Evolutionary conservation across 192 early-diverging fungal species (phyloP).

Genomic region (Coemansia sp.): DNA sequence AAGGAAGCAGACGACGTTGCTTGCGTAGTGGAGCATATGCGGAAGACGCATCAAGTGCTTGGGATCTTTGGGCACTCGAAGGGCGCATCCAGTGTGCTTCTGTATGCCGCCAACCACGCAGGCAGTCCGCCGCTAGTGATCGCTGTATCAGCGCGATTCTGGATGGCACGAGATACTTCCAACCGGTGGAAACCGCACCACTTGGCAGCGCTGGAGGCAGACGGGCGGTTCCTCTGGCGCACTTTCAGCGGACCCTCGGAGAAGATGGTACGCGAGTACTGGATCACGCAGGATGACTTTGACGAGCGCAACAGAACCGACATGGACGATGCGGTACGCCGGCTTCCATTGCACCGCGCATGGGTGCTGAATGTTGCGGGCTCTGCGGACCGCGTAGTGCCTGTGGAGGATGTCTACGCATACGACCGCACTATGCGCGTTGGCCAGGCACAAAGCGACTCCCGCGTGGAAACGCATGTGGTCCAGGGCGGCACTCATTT

Average conservation of each 20-base stretch:
- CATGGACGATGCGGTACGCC: constrained; percentile 51
- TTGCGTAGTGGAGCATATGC: constrained; percentile 37
- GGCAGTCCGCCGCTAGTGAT: constrained; percentile 51
- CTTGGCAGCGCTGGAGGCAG: constrained; percentile 23
- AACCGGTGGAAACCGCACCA: constrained; percentile 56
- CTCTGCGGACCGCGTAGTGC: constrained; percentile 51
- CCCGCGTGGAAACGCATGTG: constrained; percentile 22
- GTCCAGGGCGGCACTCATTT: constrained; percentile 39
- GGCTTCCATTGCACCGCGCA: constrained; percentile 36
- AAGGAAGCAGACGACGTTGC: constrained; percentile 56
- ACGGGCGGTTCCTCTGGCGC: constrained; percentile 57
- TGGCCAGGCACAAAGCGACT: background rate
- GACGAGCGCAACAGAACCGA: constrained; percentile 28
- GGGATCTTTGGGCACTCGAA: constrained; percentile 60
- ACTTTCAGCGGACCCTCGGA: constrained; percentile 32
- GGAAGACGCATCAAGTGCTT: constrained; percentile 24
- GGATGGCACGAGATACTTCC: constrained; percentile 47
- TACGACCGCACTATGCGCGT: constrained; percentile 49
- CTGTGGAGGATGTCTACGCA: constrained; percentile 48
- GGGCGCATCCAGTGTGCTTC: constrained; percentile 55
- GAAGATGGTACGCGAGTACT: constrained; percentile 37
- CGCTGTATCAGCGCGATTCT: constrained; percentile 57
- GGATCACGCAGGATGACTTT: constrained; percentile 40
- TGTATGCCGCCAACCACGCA: constrained; percentile 53
- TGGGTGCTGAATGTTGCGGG: constrained; percentile 59